These are phyloP conservation scores for Babesia sp. DNA, from an alignment of 169 alveolate species.

Conservation along the genomic window DNA sequence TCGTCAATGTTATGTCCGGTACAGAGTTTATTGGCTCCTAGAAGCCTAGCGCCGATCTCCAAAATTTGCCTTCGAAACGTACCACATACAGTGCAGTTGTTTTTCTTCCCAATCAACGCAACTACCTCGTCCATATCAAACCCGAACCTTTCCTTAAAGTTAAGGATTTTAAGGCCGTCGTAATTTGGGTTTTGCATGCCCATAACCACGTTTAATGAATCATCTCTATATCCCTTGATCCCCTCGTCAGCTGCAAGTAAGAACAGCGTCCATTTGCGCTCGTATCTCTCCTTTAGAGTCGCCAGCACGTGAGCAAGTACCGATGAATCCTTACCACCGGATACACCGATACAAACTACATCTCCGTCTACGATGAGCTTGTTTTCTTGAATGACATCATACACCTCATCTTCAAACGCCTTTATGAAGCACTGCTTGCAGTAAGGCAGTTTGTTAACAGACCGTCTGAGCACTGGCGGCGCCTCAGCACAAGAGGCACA, in stretches of 20 bases:
- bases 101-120: conserved; percentile 86
- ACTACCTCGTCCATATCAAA: conserved; percentile 97
- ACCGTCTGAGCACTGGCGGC: conserved; percentile 87
- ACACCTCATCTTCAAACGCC: conserved; percentile 94
- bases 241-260: conserved; percentile 98
- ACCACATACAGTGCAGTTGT: conserved; percentile 97
- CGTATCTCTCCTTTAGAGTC: conserved; percentile 86
- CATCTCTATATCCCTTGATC: conserved; percentile 96
- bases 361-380: conserved; percentile 85
- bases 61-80: conserved; percentile 96
- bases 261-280: conserved; percentile 88
- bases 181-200: conserved; percentile 79
- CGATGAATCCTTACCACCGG: conserved; percentile 98
- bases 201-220: conserved; percentile 91
- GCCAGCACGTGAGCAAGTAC: conserved; percentile 93
- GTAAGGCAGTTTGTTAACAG: conserved; percentile 85
- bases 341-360: conserved; percentile 93
- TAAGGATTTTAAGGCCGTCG: conserved; percentile 86
- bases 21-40: conserved; percentile 89
- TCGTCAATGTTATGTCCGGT: conserved; percentile 99
- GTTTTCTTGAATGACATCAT: conserved; percentile 79
- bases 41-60: conserved; percentile 92
- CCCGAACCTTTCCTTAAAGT: conserved; percentile 89
- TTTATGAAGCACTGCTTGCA: conserved; percentile 92
- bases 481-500: conserved; percentile 76